These are phyloP conservation scores for Mitragyna speciosa DNA, from an alignment of 257 asterid species.

Conservation along the genomic window DNA sequence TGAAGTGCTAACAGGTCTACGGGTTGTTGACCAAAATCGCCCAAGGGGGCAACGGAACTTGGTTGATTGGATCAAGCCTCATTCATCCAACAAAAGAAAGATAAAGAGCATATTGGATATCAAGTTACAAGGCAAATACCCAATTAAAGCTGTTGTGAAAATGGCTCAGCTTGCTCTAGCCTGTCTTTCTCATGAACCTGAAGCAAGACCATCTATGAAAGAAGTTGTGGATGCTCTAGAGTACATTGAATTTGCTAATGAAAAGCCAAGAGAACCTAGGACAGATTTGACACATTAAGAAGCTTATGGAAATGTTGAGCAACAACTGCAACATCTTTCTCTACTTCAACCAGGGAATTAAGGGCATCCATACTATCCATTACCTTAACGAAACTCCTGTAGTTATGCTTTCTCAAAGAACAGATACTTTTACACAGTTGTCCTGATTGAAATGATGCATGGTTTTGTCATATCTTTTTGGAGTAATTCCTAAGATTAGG, in stretches of 20 bases:
- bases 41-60: conserved; percentile 48
- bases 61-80: conserved; percentile 70
- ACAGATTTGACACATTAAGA: conserved; percentile 24
- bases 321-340: conserved; percentile 46
- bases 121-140: conserved; percentile 59
- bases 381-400: conserved; percentile 37
- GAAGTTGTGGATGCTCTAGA: conserved; percentile 53
- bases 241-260: conserved; percentile 34
- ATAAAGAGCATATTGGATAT: conserved; percentile 58
- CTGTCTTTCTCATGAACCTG: conserved; percentile 57
- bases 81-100: conserved; percentile 46
- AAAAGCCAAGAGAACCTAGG: conserved; percentile 39
- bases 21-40: conserved; percentile 55
- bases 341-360: conserved; percentile 43
- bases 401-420: no score
- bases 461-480: neutral
- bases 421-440: no score
- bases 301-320: conserved; percentile 27
- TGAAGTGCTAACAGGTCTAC: conserved; percentile 66
- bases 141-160: conserved; percentile 48
- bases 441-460: no score
- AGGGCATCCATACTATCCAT: conserved; percentile 52
- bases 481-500: no score
- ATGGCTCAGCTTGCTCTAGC: conserved; percentile 55
- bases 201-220: conserved; percentile 63